Evolutionary conservation across 2,329 filamentous ascomycete genomes (phyloP).

Genomic region (Ophiognomonia clavigignenti-juglandacearum): DNA sequence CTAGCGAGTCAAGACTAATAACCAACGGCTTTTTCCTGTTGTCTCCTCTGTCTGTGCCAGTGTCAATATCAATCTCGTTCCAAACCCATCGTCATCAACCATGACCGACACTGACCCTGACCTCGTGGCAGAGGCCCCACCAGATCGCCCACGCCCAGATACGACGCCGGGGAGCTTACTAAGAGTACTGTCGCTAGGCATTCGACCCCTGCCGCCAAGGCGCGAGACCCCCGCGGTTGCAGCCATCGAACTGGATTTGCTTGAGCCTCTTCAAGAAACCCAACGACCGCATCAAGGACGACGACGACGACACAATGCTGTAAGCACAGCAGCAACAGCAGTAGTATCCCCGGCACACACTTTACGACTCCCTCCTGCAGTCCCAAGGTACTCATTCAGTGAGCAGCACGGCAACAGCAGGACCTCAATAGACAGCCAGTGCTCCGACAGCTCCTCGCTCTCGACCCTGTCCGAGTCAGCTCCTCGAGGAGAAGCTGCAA

Average conservation of each 20-base stretch:
- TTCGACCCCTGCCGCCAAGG: background rate
- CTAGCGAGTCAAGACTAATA: too few species aligned
- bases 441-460: constrained; percentile 7
- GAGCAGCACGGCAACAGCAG: background rate
- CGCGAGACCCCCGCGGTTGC: background rate
- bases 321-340: constrained; percentile 1
- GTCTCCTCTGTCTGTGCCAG: too few species aligned
- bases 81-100: too few species aligned
- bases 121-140: too few species aligned
- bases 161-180: too few species aligned
- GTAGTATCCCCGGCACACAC: background rate
- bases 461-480: background rate
- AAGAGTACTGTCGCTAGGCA: too few species aligned
- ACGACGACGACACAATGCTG: background rate
- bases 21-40: too few species aligned
- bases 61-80: too few species aligned
- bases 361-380: background rate
- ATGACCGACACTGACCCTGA: too few species aligned
- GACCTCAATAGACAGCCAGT: constrained; percentile 3
- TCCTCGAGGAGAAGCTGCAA: background rate
- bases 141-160: too few species aligned
- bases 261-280: constrained; percentile 2
- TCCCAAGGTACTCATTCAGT: background rate
- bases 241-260: constrained; percentile 9
- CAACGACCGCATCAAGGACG: background rate